Evolutionary conservation across 495 filamentous ascomycete genomes (phyloP), one percentile per base, ranked within the genome.

Genomic region (Thermochaetoides thermophila): DNA sequence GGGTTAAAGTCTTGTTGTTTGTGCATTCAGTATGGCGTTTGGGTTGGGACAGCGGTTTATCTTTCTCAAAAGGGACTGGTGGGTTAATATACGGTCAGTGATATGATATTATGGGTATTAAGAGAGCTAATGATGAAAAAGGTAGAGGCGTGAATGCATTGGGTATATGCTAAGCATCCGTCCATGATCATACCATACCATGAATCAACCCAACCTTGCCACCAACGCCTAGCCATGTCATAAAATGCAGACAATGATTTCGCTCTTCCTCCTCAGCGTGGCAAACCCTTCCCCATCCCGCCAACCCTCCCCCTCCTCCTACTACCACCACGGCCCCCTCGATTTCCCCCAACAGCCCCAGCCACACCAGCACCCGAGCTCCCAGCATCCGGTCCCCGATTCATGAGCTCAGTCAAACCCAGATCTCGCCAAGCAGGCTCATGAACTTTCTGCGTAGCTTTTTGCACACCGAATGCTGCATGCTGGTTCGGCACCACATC

Each of bases 401-500:
- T 60, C 63, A 85, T 76, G 39, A 91, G 59, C 34, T 75, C 75
- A 26, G 68, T 64, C 19, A 95, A 54, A 1, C 84, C 84, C 9
- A 94, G 49, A 61, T 95, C 89, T 48, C 80, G 76, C 89, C 87
- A 95, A 3, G 76, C 74, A 2, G 74, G 60, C 59, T 86, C 84
- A 32, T 66, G 61, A 42, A 56, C 59, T 31, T 68, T 69, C 59
- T 81, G 74, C 41, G 75, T 93, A 0, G 87, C 89, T 44, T 85
- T 72, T 45, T 78, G 70, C 46, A 97, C 95, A 2, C 89, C 89
- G 59, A 94, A 97, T 5, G 89, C 89, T 1, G 89, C 86, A 56
- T 97, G 89, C 63, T 94, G 85, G 48, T 96, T 85, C 1, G 89
- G 89, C 8, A 97, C 86, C 3, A 97, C 81, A 42, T 96, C 89